Evolutionary conservation across 169 alveolate species (phyloP), one percentile per base, ranked within the genome.

Genomic region (Eimeria zaria): DNA sequence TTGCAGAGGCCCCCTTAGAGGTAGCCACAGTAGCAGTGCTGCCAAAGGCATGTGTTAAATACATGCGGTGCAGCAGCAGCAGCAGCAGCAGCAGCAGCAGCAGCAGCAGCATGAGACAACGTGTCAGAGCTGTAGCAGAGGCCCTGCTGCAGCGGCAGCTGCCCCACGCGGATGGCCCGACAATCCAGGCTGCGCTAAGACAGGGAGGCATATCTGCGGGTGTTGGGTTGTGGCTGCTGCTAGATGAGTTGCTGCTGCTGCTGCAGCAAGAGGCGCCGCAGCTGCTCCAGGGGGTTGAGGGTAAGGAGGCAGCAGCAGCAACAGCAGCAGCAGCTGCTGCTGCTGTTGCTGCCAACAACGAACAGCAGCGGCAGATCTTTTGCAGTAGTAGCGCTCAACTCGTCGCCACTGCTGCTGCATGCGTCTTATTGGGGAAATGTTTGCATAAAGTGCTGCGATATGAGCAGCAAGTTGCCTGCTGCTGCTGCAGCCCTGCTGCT

Each of bases 401-500:
- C 46, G 46, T 81, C 4, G 90, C 90, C n/a, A 81, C 90, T 81
- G 90, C 90, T 51, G 58, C 90, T 30, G 90, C 90, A 44, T 81
- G 90, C 62, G 27, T 33, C 53, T 55, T 81, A 22, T 22, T 81
- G 27, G 73, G 73, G 33, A 46, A 55, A n/a, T 36, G 36, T n/a
- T 33, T 81, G 14, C 90, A 81, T 3, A 81, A 53, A 18, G 90
- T 81, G 71, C 90, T 81, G 71, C 90, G 90, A 44, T 81, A 81
- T n/a, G 90, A 81, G 71, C 90, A 81, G 51, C 90, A 81, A 48
- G 39, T 81, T 20, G 62, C 69, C 0, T 81, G 90, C 90, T 46
- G 71, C 90, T 81, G 90, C 90, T 51, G 90, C 90, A 81, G 90
- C 90, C 48, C 73, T 14, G 67, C 90, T 46, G 44, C 90, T 48